Evolutionary conservation across 2,329 filamentous ascomycete species (phyloP).

Genomic region (Epichloe brachyelytri): DNA sequence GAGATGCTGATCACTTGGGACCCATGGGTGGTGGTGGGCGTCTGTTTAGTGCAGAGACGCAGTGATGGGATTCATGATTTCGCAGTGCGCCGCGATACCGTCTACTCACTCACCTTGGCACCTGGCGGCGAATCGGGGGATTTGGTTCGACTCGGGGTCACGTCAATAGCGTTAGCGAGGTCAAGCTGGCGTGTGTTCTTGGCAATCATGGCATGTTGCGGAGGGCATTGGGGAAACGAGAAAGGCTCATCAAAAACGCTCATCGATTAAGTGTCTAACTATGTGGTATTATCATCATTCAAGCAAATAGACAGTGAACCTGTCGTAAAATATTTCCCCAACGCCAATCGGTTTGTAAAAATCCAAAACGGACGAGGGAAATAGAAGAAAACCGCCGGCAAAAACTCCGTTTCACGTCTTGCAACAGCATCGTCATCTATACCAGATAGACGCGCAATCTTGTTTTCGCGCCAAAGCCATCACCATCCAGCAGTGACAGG

Average conservation of each 20-base stretch:
- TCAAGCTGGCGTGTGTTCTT: no score
- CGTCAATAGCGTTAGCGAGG: no score
- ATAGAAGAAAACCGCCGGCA: neutral
- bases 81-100: no score
- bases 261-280: constrained; percentile 1
- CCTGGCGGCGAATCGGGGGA: no score
- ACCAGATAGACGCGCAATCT: neutral
- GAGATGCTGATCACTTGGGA: no score
- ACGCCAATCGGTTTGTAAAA: neutral
- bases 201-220: no score
- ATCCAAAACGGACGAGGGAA: neutral
- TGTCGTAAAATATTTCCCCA: neutral
- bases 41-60: neutral
- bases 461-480: neutral
- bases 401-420: neutral
- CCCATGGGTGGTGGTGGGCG: neutral
- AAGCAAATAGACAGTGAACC: neutral
- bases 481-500: constrained; percentile 22
- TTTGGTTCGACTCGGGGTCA: no score
- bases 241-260: neutral
- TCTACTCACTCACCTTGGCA: no score
- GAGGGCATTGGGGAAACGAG: neutral
- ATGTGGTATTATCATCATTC: constrained; percentile 8
- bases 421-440: neutral
- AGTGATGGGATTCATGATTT: no score